Evolutionary conservation across 108 stramenopile genomes (phyloP), one percentile per base, ranked within the genome.

Genomic region (Cafeteria roenbergensis): DNA sequence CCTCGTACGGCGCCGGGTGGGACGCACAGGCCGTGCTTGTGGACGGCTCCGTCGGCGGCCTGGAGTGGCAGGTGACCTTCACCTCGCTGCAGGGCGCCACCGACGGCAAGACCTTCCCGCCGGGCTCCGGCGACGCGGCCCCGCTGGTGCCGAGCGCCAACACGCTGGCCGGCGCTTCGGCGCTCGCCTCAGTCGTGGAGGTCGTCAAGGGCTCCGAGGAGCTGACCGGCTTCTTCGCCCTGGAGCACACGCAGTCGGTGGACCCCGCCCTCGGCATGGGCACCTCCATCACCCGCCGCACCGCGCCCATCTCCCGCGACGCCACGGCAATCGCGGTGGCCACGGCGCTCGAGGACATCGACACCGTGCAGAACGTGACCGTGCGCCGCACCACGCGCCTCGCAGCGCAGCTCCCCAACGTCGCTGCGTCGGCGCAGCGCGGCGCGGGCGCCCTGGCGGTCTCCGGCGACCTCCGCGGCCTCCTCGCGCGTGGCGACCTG

Each of bases 1-100:
- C 73, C 25, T 73, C 82, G 38, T 88, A 34, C 3, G 60, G 51
- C 22, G 88, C 87, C 30, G 88, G 88, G 27, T 90, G 88, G 88
- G 88, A 87, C 34, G 78, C 69, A 24, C 56, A 63, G 24, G 68
- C 81, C 35, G 87, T 85, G 6, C 65, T 64, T 17, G 31, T 26
- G 0, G 75, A 77, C 33, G 84, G 77, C 28, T 74, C 80, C n/a
- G 31, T 36, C 24, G 88, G 88, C 32, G 88, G 88, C 6, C 81
- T 82, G 62, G 75, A 79, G 37, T 90, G 88, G 88, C 79, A 68
- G 27, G 72, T 88, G 52, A 62, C 58, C 50, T 90, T 87, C 70
- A 67, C 87, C 35, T 61, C 73, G 59, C 85, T 87, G 53, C 81
- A 80, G 26, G 88, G 88, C 51, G 68, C 68, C 35, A 70, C 66